Conservation (phyloP, 2,329 filamentous ascomycete species). For the Pyrenophora teres region DNA sequence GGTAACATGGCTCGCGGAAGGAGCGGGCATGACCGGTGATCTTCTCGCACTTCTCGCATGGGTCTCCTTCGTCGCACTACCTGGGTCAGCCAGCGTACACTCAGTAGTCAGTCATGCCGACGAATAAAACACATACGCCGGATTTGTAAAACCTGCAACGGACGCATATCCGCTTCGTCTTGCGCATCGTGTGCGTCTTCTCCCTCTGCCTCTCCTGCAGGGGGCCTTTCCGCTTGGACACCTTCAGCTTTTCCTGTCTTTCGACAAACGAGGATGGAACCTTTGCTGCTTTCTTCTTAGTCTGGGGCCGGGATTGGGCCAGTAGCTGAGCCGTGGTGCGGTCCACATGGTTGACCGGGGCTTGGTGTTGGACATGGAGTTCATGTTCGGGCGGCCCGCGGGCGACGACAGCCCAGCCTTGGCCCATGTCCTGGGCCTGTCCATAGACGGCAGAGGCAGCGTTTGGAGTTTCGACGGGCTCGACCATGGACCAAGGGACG, state of each 20-base stretch:
- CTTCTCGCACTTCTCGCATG: conserved; percentile 41
- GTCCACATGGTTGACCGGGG: conserved; percentile 13
- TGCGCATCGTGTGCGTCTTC: conserved; percentile 45
- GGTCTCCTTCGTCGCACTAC: conserved; percentile 41
- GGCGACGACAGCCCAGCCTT: conserved; percentile 25
- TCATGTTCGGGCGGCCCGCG: conserved; percentile 18
- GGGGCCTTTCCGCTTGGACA: conserved; percentile 39
- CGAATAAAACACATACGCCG: conserved; percentile 25
- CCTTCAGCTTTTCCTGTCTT: conserved; percentile 40
- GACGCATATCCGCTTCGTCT: conserved; percentile 38
- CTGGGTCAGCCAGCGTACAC: conserved; percentile 10
- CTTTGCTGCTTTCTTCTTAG: conserved; percentile 36
- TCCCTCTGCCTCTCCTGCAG: conserved; percentile 34
- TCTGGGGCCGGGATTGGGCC: conserved; percentile 16
- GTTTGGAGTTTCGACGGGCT: conserved; percentile 10
- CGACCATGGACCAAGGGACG: conserved; percentile 24
- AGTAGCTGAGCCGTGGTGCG: conserved; percentile 7
- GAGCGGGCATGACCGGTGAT: conserved; percentile 37
- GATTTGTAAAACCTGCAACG: conserved; percentile 46
- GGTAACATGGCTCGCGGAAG: conserved; percentile 40
- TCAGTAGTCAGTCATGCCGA: not conserved
- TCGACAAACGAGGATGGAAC: conserved; percentile 43
- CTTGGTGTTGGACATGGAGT: conserved; percentile 16
- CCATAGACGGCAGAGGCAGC: conserved; percentile 22
- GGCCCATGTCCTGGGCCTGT: conserved; percentile 17